Evolutionary conservation across 1,139 yeast species (phyloP), one percentile per base, ranked within the genome.

Genomic region (Lodderomyces orthopsilosis): DNA sequence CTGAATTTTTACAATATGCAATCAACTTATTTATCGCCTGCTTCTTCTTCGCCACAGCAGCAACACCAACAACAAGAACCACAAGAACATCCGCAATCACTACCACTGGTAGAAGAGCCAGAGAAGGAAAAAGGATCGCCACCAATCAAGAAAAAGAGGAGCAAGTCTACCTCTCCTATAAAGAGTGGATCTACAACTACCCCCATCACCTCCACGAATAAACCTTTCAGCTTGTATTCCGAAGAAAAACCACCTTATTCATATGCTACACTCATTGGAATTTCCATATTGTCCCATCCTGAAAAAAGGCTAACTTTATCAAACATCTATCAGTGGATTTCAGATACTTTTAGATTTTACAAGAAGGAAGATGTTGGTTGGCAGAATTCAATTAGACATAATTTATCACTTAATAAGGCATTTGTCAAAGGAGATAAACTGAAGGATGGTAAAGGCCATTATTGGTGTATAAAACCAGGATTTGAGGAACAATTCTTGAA

Each of bases 361-460:
- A 81, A 85, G 51, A 81, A 80, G 50, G 87, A 87, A 49, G 96
- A 90, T 54, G 87, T 90, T 13, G 97, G 98, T 23, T 88, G 96
- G 96, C 95, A 88, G 59, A 88, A 88, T 62, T 86, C 95, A 23
- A 88, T 88, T 51, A 83, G 96, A 47, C 96, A 88, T 62, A 86
- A 89, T 53, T 68, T 89, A 44, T 85, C 94, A 21, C 70, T 89
- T 52, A 89, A 88, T 65, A 89, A 88, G 60, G 95, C 96, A 1
- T 89, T 89, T 55, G 77, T 85, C 44, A 93, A 93, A 65, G 89
- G 95, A 32, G 96, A 88, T 52, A 85, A 93, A 59, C 91, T 96
- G 13, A 85, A 87, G 54, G 95, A 88, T 62, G 98, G 98, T 6
- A 93, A 93, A 66, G 98, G 98, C 27, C 96, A 91, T 66, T 93